A percentile compares a stretch with the other conserved stretches of the same genome.
Conservation (phyloP, 305 asterid genomes). For the Fraxinus baroniana region DNA sequence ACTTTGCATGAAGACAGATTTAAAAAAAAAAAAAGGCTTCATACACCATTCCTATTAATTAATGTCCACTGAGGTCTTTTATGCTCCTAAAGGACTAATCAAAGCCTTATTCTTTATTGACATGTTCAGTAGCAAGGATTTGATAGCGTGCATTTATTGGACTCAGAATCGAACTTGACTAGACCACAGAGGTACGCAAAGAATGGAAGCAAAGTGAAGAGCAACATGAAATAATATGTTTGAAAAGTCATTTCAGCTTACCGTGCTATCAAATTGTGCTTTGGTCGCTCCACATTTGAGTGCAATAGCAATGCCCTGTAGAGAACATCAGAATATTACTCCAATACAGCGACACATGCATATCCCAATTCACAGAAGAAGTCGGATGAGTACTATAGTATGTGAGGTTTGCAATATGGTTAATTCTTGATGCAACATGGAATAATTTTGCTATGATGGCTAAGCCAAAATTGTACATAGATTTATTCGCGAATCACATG, state of each 20-base stretch:
- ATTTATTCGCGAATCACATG: not conserved
- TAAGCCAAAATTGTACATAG: not conserved
- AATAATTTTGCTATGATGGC: not conserved
- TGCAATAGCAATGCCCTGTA: conserved; percentile 91
- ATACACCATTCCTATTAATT: not conserved
- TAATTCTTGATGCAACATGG: not conserved
- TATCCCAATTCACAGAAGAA: not conserved
- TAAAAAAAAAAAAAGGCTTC: not conserved
- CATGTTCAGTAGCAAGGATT: not conserved
- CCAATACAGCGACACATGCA: not conserved
- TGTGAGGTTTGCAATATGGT: not conserved
- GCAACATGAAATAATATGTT: not conserved
- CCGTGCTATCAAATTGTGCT: conserved; percentile 90
- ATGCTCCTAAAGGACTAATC: not conserved
- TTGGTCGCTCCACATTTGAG: conserved; percentile 98
- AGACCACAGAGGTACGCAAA: not conserved
- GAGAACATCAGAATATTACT: conserved; percentile 3
- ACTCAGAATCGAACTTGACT: not conserved
- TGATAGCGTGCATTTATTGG: not conserved
- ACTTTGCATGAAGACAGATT: not conserved
- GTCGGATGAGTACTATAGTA: not conserved
- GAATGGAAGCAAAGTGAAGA: not conserved
- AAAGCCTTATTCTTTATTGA: not conserved
- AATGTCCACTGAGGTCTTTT: not conserved
- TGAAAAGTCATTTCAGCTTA: conserved; percentile 35